These are phyloP conservation scores for Coemansia sp. DNA, from an alignment of 192 early-diverging fungal species.

Conservation along the genomic window DNA sequence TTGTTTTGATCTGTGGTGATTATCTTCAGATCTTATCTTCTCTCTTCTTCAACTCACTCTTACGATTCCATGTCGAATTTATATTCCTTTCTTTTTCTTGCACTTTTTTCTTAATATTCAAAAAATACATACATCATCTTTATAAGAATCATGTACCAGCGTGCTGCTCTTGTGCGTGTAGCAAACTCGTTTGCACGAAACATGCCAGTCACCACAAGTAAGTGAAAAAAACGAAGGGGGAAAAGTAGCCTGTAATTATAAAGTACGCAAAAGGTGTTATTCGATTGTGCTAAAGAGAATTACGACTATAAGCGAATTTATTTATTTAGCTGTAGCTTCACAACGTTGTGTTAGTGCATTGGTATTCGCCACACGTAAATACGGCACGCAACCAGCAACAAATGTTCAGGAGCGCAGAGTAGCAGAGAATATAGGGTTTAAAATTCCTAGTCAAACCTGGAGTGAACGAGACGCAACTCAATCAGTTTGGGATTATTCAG, in stretches of 20 bases:
- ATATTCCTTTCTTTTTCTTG: conserved; percentile 2
- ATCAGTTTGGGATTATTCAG: conserved; percentile 59
- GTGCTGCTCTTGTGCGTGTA: conserved; percentile 33
- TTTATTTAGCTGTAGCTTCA: not conserved
- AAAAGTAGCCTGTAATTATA: not conserved
- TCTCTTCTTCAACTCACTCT: too few relatives aligned
- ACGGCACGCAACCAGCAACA: conserved; percentile 39
- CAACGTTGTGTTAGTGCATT: conserved; percentile 10
- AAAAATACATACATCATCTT: not conserved
- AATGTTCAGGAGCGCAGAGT: conserved; percentile 41
- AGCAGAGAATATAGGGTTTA: conserved; percentile 30
- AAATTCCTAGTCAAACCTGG: conserved; percentile 49
- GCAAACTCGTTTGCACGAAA: conserved; percentile 27
- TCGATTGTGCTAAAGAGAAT: too few relatives aligned
- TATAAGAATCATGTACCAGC: conserved; percentile 35
- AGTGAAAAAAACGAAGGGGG: not conserved
- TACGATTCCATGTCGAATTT: not conserved
- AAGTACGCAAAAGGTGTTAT: too few relatives aligned
- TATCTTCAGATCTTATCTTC: not conserved
- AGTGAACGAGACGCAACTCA: conserved; percentile 46
- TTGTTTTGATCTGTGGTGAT: conserved; percentile 2
- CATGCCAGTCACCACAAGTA: conserved; percentile 13
- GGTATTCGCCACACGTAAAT: conserved; percentile 8
- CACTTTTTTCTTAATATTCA: conserved; percentile 13
- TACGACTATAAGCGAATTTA: too few relatives aligned